Evolutionary conservation across 257 asterid genomes (phyloP), one percentile per base, ranked within the genome.

Genomic region (Fraxinus pennsylvanica): DNA sequence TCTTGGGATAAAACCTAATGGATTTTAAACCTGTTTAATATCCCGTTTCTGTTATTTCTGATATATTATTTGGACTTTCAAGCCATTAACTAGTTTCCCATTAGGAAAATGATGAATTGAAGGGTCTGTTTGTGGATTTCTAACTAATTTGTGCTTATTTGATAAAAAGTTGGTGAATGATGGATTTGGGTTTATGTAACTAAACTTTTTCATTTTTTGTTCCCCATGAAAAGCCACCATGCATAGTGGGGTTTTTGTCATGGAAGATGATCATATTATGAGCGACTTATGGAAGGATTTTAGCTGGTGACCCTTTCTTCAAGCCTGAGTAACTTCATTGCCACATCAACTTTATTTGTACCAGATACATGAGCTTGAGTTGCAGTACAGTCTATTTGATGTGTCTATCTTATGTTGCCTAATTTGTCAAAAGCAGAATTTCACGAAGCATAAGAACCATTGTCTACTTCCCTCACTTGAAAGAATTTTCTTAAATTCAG

Each of bases 401-500:
- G n/a, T 63, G 35, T 27, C 35, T 27, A 0, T 63, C 69, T 27
- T 22, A 9, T 6, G 33, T 61, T 63, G 69, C 69, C 69, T 63
- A 10, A 63, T 17, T 63, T 25, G 35, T 63, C 35, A 63, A 63
- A 22, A 63, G 6, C 17, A 3, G n/a, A 63, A 63, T 63, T 63
- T 63, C 12, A 25, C 8, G 8, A 63, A 27, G 69, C 36, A 63
- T 27, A 63, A 27, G 69, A 63, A 27, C 69, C 36, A 25, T 22
- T 63, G 14, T 61, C 19, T 63, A 12, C 69, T 63, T 63, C 69
- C 69, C 36, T 27, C 69, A 27, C 36, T 63, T 63, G 8, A 63
- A 21, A 63, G 29, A 67, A 71, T 50, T 65, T 75, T 75, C 72
- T 71, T 66, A 17, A 41, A 19, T 83, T 69, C 82, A 90, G 94